Percentiles rank a stretch among this genome's conserved stretches.
These are phyloP conservation scores for Rhodotorula paludigena DNA, from an alignment of 768 basidiomycete genomes.

Conservation along the genomic window DNA sequence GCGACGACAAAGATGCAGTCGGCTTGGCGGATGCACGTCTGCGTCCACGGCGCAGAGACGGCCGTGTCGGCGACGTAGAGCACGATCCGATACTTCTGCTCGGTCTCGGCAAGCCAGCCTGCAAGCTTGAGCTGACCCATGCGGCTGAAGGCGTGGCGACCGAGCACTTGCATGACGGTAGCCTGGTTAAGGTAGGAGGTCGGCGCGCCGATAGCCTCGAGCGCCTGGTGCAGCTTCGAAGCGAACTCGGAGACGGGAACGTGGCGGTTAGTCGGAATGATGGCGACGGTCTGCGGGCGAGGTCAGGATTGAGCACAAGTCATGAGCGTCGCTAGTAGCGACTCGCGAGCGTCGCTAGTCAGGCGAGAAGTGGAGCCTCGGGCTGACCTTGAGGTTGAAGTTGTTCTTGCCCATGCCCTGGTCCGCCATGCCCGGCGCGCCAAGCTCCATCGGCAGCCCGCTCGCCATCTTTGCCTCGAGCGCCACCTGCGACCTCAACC, in stretches of 20 bases:
- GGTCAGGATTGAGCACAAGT: neutral
- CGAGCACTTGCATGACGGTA: constrained; percentile 82
- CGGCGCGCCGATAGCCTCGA: constrained; percentile 88
- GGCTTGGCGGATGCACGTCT: constrained; percentile 95
- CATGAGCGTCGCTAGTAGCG: neutral
- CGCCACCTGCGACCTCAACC: constrained; percentile 75
- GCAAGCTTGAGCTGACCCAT: constrained; percentile 96
- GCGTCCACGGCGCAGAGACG: constrained; percentile 92
- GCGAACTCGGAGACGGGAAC: constrained; percentile 88
- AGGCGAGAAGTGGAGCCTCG: too few species aligned
- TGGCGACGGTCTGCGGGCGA: constrained; percentile 72
- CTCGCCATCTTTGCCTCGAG: constrained; percentile 2
- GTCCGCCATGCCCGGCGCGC: constrained; percentile 29
- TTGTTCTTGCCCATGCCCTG: constrained; percentile 69
- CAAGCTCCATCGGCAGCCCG: constrained; percentile 24
- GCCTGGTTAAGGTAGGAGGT: constrained; percentile 92
- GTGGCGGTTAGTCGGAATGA: constrained; percentile 77
- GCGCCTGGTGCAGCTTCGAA: constrained; percentile 74
- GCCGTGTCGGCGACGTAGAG: constrained; percentile 95
- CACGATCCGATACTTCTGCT: constrained; percentile 86
- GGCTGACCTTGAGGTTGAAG: constrained; percentile 60
- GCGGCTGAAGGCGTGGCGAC: constrained; percentile 86
- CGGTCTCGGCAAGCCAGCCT: constrained; percentile 85
- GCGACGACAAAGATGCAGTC: constrained; percentile 92
- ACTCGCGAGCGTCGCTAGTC: too few species aligned